Percentiles rank a stretch among this genome's conserved stretches.
phyloP scores from a whole-genome alignment of 2,329 filamentous ascomycete species.

The Diplodia intermedia region DNA sequence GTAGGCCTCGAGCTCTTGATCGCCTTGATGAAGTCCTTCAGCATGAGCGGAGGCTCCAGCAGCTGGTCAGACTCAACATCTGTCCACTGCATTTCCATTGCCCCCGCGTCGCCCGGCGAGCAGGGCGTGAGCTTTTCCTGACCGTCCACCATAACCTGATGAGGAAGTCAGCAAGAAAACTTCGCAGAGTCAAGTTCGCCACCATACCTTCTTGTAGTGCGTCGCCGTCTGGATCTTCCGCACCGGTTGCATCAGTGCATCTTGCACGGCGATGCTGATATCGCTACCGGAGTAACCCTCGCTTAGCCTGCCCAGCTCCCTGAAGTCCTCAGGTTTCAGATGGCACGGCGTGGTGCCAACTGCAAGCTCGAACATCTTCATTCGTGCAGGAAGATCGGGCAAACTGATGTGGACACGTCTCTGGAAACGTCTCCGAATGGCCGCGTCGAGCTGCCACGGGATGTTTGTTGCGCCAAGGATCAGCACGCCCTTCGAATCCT shows the following conservation, averaged over 20 bases:
- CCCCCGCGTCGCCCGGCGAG: slow-evolving; percentile 86
- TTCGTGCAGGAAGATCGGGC: slow-evolving; percentile 84
- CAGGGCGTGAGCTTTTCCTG: slow-evolving; percentile 79
- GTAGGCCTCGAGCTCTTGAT: slow-evolving; percentile 89
- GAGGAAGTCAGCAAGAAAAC: neutral
- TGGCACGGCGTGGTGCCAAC: slow-evolving; percentile 93
- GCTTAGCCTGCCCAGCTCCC: slow-evolving; percentile 77
- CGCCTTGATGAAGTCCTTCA: slow-evolving; percentile 94
- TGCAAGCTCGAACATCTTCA: slow-evolving; percentile 93
- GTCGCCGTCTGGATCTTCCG: slow-evolving; percentile 96
- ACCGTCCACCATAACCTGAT: slow-evolving; percentile 74
- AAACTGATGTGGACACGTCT: slow-evolving; percentile 93
- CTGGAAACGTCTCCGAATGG: slow-evolving; percentile 95
- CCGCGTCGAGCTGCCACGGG: slow-evolving; percentile 96
- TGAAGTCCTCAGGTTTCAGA: slow-evolving; percentile 77
- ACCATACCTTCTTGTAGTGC: slow-evolving; percentile 87
- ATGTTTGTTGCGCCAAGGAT: slow-evolving; percentile 98
- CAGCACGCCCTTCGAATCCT: slow-evolving; percentile 90
- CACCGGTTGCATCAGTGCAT: slow-evolving; percentile 96
- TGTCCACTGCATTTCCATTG: slow-evolving; percentile 93
- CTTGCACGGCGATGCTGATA: slow-evolving; percentile 94
- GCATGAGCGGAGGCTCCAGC: slow-evolving; percentile 81
- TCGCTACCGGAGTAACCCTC: slow-evolving; percentile 97
- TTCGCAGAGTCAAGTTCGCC: neutral
- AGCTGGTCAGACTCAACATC: slow-evolving; percentile 83